Evolutionary conservation across 1,139 yeast genomes (phyloP).

Genomic region (Candida pseudocylindracea): DNA sequence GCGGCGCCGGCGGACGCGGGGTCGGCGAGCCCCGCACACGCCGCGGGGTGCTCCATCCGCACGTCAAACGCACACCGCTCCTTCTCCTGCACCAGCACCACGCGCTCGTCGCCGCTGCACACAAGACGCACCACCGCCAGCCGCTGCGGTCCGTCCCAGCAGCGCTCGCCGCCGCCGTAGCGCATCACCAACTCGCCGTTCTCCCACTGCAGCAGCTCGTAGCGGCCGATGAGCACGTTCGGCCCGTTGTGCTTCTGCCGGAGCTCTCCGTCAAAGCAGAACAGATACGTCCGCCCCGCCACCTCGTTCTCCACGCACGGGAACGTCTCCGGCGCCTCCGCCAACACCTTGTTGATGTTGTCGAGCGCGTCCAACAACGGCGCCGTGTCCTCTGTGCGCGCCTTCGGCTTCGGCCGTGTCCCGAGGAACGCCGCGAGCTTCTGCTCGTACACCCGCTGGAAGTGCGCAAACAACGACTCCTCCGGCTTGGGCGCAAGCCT

Average conservation of each 20-base stretch:
- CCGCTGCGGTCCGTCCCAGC: slow-evolving; percentile 92
- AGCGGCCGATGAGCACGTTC: slow-evolving; percentile 35
- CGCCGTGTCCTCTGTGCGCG: slow-evolving; percentile 2
- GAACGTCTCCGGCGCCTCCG: slow-evolving; percentile 5
- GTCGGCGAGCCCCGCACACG: too few relatives aligned
- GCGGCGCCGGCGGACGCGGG: too few relatives aligned
- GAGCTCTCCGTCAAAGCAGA: slow-evolving; percentile 31
- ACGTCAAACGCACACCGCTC: slow-evolving; percentile 11
- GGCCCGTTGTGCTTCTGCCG: slow-evolving; percentile 31
- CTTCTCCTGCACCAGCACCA: slow-evolving; percentile 60
- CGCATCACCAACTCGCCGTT: slow-evolving; percentile 5
- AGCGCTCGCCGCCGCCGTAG: slow-evolving; percentile 49
- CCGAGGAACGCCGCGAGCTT: not conserved
- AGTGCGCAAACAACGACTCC: too few relatives aligned
- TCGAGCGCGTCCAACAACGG: slow-evolving; percentile 3
- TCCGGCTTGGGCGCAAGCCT: too few relatives aligned
- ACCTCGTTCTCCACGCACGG: slow-evolving; percentile 16
- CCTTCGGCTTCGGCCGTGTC: too few relatives aligned
- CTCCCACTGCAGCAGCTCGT: slow-evolving; percentile 2
- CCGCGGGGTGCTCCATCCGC: too few relatives aligned
- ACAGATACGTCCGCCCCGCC: slow-evolving; percentile 43
- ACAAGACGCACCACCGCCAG: slow-evolving; percentile 38
- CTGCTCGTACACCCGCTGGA: too few relatives aligned
- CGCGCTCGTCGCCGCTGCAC: slow-evolving; percentile 40
- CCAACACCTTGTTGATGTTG: slow-evolving; percentile 8